Evolutionary conservation across 1,139 yeast genomes (phyloP), one percentile per base, ranked within the genome.

Genomic region (Diutina catenulata): DNA sequence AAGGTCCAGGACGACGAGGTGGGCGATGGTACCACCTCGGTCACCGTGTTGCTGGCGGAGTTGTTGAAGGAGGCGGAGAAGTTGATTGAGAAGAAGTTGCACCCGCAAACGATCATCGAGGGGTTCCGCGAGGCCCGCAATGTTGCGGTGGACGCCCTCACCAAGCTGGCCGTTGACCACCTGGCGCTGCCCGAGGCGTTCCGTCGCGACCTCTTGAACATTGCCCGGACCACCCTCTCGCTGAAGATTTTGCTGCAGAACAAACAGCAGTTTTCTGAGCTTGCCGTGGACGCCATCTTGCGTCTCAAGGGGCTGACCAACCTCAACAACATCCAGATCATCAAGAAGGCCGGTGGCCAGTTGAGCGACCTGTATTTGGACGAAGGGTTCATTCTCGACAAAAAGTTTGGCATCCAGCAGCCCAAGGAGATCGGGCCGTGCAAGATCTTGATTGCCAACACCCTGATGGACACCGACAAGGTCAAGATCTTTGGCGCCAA

Each of bases 11-110:
- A 91, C 55, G 96, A 91, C 56, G 97, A 91, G 58, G 94, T 91
- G 51, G 98, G 99, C 40, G 99, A 91, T 59, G 99, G 99, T 47
- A 91, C 99, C 36, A 91, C 99, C 1, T 84, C 95, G n/a, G 99
- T 91, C 25, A 87, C 97, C 1, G 96, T 91, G 11, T 66, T 91
- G 42, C 76, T 93, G 4, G 91, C 96, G 11, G 98, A 91, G 60
- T 69, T 91, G 44, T 70, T 91, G 48, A 76, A 95, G 55, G 97
- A 93, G 62, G 97, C 98, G 25, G 98, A 93, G 61, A 80, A 80
- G 56, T 73, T 91, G 47, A 81, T 91, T 41, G 95, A 87, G 47
- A 83, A 80, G 56, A 88, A 82, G 57, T 91, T 91, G 44, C 98
- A 93, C 59, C 98, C 99, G 25, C 98, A 91, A 60, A 91, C 96